Evolutionary conservation across 176 grass and related monocot species (phyloP).

Genomic region (Carex cristatella): DNA sequence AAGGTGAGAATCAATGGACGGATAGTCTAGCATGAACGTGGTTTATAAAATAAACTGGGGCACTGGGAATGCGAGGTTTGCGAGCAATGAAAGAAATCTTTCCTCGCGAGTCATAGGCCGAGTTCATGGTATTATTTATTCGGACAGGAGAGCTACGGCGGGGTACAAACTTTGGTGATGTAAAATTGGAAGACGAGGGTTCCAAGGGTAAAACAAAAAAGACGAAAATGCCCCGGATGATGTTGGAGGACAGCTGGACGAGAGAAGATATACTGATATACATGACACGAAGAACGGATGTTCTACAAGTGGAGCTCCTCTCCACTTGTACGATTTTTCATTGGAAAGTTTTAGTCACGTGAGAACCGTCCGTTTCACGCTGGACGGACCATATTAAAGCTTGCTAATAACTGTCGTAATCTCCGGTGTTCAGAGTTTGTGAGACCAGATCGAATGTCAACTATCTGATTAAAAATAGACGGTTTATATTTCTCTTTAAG

Average conservation of each 20-base stretch:
- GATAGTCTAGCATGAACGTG: not conserved
- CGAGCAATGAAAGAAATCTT: not conserved
- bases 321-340: not conserved
- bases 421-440: not conserved
- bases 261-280: not conserved
- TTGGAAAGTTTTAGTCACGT: not conserved
- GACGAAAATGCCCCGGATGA: conserved; percentile 3
- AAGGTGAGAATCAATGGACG: not conserved
- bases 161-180: not conserved
- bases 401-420: not conserved
- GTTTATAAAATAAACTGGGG: not conserved
- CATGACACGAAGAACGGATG: not conserved
- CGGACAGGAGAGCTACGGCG: not conserved
- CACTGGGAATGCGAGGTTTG: not conserved
- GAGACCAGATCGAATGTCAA: not conserved
- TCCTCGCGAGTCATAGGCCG: not conserved
- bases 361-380: not conserved
- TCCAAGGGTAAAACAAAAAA: conserved; percentile 9
- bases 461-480: not conserved
- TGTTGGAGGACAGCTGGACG: conserved; percentile 5
- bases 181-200: not conserved
- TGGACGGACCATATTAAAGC: not conserved
- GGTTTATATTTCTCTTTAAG: too few relatives aligned
- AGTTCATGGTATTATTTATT: not conserved
- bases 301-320: not conserved